Base-by-base conservation (phyloP, 768 basidiomycete genomes). In the Pulveroboletus sp. region DNA sequence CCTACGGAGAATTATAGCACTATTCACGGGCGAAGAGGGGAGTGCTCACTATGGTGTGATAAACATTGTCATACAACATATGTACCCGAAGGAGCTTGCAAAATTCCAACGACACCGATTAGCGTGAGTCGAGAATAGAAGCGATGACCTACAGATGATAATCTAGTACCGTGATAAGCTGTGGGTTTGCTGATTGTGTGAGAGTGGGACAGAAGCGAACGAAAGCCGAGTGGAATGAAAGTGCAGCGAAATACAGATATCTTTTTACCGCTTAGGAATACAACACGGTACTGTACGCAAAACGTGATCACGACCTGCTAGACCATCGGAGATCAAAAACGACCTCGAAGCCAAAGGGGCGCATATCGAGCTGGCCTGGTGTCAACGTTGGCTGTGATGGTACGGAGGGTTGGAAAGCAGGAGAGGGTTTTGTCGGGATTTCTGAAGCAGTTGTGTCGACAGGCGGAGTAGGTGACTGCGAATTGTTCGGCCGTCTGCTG, bases 261-360 rank as follows among this genome's bases (percentile, higher is more conserved):
- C 14, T 51, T 56, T 48, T 24, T 34, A 25, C 37, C 56, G 31
- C 19, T 45, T 49, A 53, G 17, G 51, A 40, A 56, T 66, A 64
- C 57, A 66, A 45, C 49, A 49, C 13, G 16, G 41, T 55, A 46
- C 38, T 46, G 31, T 51, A 54, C 40, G 48, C 32, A 48, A 45
- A 50, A 29, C 17, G 24, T 35, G 20, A 37, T 58, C 53, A 66
- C 16, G 57, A 40, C 31, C 25, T 51, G 41, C 38, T 57, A 24
- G 76, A 75, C 88, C 87, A 90, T 40, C 83, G 74, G 62, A 91
- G 81, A 63, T 93, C 90, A 36, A 93, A 49, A 33, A 90, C 71
- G 49, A 91, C 69, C 36, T 80, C 81, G 37, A 93, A 70, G 9
- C 90, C 90, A 66, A 85, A 82, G 11, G 77, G 76, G 23, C 83